Evolutionary conservation across 441 rosid species (phyloP), one percentile per base, ranked within the genome.

Genomic region (Lepidium campestre): DNA sequence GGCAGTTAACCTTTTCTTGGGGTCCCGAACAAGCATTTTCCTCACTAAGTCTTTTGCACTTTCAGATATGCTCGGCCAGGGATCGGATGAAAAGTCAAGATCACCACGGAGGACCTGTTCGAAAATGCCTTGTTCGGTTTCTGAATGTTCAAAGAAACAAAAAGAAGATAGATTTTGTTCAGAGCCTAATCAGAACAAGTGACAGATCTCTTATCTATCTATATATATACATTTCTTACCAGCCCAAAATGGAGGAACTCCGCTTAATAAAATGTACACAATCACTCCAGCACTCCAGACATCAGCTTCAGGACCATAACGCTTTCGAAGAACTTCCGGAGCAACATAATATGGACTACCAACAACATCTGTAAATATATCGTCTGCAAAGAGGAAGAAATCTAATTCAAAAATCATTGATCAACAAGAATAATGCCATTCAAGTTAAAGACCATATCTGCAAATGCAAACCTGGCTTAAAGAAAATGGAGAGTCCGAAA

Each of bases 211-310:
- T 22, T 9, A 37, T 76, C 2, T 9, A 37, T 76, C 2, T 34
- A 2, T 11, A 18, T 44, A 37, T 44, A 13, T 35, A 34, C 13
- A 17, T 18, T 34, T 40, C 83, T 80, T 65, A 91, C 99, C 99
- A 32, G 95, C 97, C 99, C 99, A 93, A 58, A 93, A 93, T 6
- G 99, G 99, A 74, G 99, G 99, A 62, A 93, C 99, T 65, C 99
- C 99, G 45, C 97, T 89, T 71, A 93, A 80, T 23, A 93, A 80
- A 71, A 93, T 93, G 80, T 91, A 93, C 54, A 91, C 80, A 57
- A 93, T 91, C 37, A 93, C 93, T 71, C 99, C 99, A 60, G 97
- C 99, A 81, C 99, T 93, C 99, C 99, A 91, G 6, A 93, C 99
- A 80, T 93, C 99, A 47, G 96, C 83, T 82, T 93, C 97, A 47